Percentiles rank a stretch among this genome's conserved stretches.
Evolutionary conservation across 2,329 filamentous ascomycete species (phyloP).

Genomic region (Zymoseptoria pseudotritici): DNA sequence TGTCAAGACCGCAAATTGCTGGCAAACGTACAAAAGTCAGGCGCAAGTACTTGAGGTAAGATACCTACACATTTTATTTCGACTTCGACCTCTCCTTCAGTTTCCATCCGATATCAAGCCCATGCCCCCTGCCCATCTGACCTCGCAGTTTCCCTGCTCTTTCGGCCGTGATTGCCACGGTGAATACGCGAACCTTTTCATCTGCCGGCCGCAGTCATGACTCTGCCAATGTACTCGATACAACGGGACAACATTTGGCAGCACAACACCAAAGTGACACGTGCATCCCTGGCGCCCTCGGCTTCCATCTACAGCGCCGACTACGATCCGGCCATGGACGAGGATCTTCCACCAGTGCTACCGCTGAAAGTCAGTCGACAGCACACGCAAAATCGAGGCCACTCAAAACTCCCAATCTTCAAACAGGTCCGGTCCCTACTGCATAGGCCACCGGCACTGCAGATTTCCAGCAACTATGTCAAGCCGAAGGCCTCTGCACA

Average conservation of each 20-base stretch:
- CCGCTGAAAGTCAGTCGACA: not conserved
- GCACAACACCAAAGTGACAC: constrained; percentile 6
- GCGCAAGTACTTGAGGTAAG: too few species aligned
- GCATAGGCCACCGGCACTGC: constrained; percentile 20
- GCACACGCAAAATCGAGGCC: constrained; percentile 2
- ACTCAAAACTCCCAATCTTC: constrained; percentile 26
- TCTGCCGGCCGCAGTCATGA: not conserved
- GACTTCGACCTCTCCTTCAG: too few species aligned
- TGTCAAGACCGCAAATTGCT: too few species aligned
- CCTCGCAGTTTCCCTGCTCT: too few species aligned
- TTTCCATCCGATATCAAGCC: too few species aligned
- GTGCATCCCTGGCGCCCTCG: constrained; percentile 28
- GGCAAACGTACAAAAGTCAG: too few species aligned
- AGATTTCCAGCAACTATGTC: constrained; percentile 7
- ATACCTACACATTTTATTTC: too few species aligned
- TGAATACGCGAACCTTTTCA: not conserved
- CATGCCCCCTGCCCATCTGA: too few species aligned
- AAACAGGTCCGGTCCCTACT: constrained; percentile 29
- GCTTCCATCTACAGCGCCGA: constrained; percentile 32
- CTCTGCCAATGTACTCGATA: not conserved
- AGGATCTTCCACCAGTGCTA: not conserved
- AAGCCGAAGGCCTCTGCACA: constrained; percentile 17
- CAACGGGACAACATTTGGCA: not conserved
- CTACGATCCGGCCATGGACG: constrained; percentile 5
- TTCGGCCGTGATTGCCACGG: not conserved